Percentiles rank a stretch among this genome's conserved stretches.
phyloP scores from a whole-genome alignment of 345 rosid genomes.

The Salix koriyanagi region DNA sequence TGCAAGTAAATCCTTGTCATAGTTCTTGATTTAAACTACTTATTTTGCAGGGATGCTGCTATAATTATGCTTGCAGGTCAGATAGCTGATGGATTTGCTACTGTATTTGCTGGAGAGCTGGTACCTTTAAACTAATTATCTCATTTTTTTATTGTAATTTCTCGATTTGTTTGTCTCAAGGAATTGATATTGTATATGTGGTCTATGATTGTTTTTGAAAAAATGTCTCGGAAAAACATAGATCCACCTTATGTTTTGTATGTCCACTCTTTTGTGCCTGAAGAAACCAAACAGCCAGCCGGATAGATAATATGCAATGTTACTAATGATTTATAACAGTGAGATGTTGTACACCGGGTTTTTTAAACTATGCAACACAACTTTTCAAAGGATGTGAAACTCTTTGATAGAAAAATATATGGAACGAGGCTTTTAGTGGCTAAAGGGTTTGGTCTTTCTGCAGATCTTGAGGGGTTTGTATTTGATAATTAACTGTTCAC shows the following conservation, averaged over 20 bases:
- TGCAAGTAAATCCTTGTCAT: neutral
- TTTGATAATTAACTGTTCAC: neutral
- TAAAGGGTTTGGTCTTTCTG: neutral
- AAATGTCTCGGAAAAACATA: neutral
- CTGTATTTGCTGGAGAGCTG: slow-evolving; percentile 81
- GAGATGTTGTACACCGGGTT: neutral
- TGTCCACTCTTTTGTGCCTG: neutral
- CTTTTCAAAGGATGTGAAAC: neutral
- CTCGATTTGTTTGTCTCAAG: neutral
- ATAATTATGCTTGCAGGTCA: slow-evolving; percentile 90
- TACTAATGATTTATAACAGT: neutral
- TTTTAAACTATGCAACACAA: neutral
- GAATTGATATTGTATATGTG: neutral
- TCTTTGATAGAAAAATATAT: no score
- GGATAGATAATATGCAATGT: neutral
- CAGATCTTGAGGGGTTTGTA: neutral
- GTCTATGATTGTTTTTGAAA: neutral
- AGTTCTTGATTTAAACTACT: neutral
- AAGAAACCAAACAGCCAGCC: neutral
- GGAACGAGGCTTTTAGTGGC: neutral
- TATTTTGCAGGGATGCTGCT: slow-evolving; percentile 69
- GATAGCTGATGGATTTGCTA: slow-evolving; percentile 85
- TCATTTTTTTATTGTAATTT: neutral
- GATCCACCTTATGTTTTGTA: neutral
- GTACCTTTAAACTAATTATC: slow-evolving; percentile 28